Evolutionary conservation across 2,329 filamentous ascomycete species (phyloP), one percentile per base, ranked within the genome.

Genomic region (Epichloe brachyelytri): DNA sequence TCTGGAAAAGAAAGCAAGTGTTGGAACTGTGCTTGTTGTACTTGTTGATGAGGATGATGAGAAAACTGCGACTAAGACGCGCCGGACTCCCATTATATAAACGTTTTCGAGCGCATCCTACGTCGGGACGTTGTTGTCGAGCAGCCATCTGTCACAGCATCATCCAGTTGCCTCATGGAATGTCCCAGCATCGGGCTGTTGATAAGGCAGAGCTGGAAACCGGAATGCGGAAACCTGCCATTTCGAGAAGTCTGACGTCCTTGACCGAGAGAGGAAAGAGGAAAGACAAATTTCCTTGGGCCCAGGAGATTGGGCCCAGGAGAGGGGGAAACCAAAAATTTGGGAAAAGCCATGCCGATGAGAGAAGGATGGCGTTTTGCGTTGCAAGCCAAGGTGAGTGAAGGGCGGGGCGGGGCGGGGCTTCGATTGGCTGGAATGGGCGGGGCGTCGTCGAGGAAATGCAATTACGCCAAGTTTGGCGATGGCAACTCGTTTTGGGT

Each of bases 261-360:
- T 38, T 38, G 37, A 38, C 37, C 37, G n/a, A 8, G 37, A 14
- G 14, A 26, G 22, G 6, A 26, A 26, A 26, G 22, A n/a, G n/a
- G 37, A 38, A 38, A 38, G 37, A 14, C 37, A 38, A 15, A 14
- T 38, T 30, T 30, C 10, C 30, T 11, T 8, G 26, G 26, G 26
- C 8, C 26, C 30, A 30, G 10, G 10, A 8, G 8, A 8, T 8
- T 30, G 26, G 26, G 26, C 1, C 22, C 22, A 3, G 22, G 22
- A 26, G 22, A 26, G 22, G 22, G 22, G 22, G 20, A 5, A 30
- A 69, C 37, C 48, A 66, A n/a, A 38, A n/a, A 38, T 0, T 12
- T 14, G 14, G 11, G 8, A 14, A n/a, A 38, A 38, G 37, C 14
- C 37, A 38, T 30, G 30, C 30, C 30, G 30, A 38, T 38, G 36